A percentile compares a stretch with the other conserved stretches of the same genome.
Evolutionary conservation across 2,329 filamentous ascomycete species (phyloP).

Genomic region (Fusarium veterinarium): DNA sequence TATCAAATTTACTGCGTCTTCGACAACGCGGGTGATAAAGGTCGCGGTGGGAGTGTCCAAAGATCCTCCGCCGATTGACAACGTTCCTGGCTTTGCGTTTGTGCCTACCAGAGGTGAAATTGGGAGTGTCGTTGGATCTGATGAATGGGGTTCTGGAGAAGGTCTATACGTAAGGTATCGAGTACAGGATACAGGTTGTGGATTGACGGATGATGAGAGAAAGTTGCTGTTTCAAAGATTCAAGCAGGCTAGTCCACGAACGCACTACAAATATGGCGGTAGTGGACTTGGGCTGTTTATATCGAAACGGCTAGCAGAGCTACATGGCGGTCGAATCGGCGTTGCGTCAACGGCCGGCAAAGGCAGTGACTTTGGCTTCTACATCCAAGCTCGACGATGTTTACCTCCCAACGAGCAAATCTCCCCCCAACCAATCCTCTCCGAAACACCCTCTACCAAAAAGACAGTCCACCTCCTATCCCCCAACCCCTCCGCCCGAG

Average conservation of each 20-base stretch:
- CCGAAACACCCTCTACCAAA: not conserved
- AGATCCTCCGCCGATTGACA: not conserved
- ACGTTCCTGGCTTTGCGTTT: slow-evolving; percentile 19
- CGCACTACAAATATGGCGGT: slow-evolving; percentile 70
- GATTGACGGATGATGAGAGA: slow-evolving; percentile 70
- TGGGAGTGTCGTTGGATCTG: slow-evolving; percentile 24
- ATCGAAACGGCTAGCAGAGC: slow-evolving; percentile 69
- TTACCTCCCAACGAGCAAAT: slow-evolving; percentile 30
- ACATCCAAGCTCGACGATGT: slow-evolving; percentile 66
- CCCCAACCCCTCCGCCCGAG: not conserved
- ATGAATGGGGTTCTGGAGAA: slow-evolving; percentile 51
- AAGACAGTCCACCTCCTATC: not conserved
- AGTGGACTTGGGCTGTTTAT: slow-evolving; percentile 74
- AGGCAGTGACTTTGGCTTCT: slow-evolving; percentile 73
- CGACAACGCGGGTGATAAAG: slow-evolving; percentile 54
- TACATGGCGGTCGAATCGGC: slow-evolving; percentile 74
- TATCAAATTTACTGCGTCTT: slow-evolving; percentile 75
- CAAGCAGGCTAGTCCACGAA: slow-evolving; percentile 67
- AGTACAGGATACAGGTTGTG: slow-evolving; percentile 74
- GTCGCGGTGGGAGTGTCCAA: slow-evolving; percentile 62
- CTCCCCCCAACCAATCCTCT: not conserved
- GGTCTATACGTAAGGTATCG: slow-evolving; percentile 58
- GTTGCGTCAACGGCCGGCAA: slow-evolving; percentile 67
- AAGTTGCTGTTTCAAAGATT: slow-evolving; percentile 75
- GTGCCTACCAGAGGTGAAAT: slow-evolving; percentile 14